phyloP scores from a whole-genome alignment of 202 grass and related monocot genomes.

The Musa balbisiana region DNA sequence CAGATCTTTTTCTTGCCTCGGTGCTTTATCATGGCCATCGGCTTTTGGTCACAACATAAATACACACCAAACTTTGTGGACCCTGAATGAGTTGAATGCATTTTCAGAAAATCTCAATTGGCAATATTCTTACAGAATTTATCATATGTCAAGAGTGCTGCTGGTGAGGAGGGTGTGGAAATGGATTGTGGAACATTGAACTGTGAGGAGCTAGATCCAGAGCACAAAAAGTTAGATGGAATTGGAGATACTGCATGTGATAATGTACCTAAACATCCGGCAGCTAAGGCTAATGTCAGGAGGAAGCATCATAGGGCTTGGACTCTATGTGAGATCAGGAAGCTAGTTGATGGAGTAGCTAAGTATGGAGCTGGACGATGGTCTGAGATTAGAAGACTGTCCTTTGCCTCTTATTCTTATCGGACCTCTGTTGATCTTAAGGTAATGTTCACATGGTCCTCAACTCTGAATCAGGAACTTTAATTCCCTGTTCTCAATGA shows the following conservation, averaged over 20 bases:
- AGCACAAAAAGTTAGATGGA: conserved; percentile 3
- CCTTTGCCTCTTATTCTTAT: conserved; percentile 86
- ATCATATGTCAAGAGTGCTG: conserved; percentile 31
- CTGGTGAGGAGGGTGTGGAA: conserved; percentile 12
- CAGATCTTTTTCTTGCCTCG: too few relatives aligned
- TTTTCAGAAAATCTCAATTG: not conserved
- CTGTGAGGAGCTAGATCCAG: conserved; percentile 4
- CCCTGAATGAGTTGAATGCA: not conserved
- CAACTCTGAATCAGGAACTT: not conserved
- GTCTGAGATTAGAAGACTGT: conserved; percentile 84
- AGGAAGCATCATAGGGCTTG: conserved; percentile 96
- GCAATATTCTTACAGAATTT: not conserved
- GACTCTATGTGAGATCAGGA: conserved; percentile 82
- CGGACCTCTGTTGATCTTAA: conserved; percentile 99
- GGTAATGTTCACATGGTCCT: conserved; percentile 26
- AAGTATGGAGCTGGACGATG: conserved; percentile 78
- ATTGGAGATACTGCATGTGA: conserved; percentile 11
- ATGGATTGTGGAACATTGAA: conserved; percentile 19
- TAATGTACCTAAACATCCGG: conserved; percentile 9
- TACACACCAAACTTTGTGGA: too few relatives aligned
- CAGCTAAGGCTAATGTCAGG: conserved; percentile 28
- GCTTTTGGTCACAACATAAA: not conserved
- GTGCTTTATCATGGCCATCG: too few relatives aligned
- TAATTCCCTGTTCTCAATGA: not conserved
- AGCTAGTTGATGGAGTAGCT: conserved; percentile 88